Evolutionary conservation across 768 basidiomycete genomes (phyloP), one percentile per base, ranked within the genome.

Genomic region (Pisolithus microcarpus): DNA sequence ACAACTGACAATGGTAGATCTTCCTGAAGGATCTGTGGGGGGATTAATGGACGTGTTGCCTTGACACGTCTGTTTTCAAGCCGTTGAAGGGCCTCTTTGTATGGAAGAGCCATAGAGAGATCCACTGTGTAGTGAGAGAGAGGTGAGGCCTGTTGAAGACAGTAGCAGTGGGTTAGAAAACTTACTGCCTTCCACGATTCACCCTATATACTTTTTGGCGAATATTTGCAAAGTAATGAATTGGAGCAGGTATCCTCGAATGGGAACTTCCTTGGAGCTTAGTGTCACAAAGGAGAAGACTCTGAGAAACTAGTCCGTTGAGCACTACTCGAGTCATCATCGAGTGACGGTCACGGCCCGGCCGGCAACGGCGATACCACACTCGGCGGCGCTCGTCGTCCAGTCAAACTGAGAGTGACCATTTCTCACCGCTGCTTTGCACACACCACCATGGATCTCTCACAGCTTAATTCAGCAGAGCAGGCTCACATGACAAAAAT

Each of bases 401-500:
- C 30, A 7, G 30, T 30, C 8, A 10, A 30, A 30, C 34, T 5
- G 34, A 34, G 13, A 34, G 34, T 15, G 13, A 34, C 34, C 13
- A 13, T 26, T 7, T 34, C 34, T 13, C 34, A 34, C 50, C 10
- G 7, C 44, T 45, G 55, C 39, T 49, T 49, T 44, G 31, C 53
- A 34, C 34, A 15, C 34, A 34, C 34, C 34, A 64, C 52, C 59
- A 94, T 95, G 93, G 93, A 96, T 70, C 90, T 96, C 66, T 92
- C 91, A 58, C 76, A 79, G 56, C 84, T 97, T 72, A 95, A 86
- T 70, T 65, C 81, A 24, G 81, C 91, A 56, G 95, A 97, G 69
- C 91, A 95, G 75, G 90, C 91, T n/a, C 91, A 93, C 67, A 91
- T 99, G 84, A 88, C 81, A 52, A 87, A 83, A 64, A 71, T 93